Conservation (phyloP, 1,284 basidiomycete genomes). For the Ceratorhiza oryzae-sativae region DNA sequence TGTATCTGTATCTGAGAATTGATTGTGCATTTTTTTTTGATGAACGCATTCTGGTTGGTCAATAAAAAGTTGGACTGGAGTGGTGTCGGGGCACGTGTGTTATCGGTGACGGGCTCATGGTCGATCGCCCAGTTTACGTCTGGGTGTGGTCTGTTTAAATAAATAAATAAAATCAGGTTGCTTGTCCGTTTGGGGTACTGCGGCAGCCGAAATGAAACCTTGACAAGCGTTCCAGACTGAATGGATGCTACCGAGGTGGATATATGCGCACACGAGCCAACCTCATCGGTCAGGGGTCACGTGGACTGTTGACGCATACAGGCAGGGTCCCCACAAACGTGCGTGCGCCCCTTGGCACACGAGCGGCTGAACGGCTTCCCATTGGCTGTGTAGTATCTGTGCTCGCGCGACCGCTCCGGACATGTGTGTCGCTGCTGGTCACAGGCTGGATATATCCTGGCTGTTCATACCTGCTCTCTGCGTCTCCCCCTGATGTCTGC, state of each 20-base stretch:
- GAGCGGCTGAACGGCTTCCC: slow-evolving; percentile 9
- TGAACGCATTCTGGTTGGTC: slow-evolving; percentile 29
- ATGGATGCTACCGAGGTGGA: background rate
- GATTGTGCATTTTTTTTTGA: background rate
- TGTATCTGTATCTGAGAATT: slow-evolving; percentile 15
- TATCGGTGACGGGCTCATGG: too few species aligned
- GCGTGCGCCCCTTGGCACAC: slow-evolving; percentile 34
- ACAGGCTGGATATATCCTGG: background rate
- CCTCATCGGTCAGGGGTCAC: background rate
- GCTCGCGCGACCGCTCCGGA: slow-evolving; percentile 38
- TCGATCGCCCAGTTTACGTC: too few species aligned
- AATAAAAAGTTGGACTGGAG: background rate
- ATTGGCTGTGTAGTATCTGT: slow-evolving; percentile 28
- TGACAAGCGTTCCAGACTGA: background rate
- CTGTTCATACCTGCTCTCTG: too few species aligned
- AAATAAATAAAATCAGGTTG: too few species aligned
- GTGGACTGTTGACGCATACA: slow-evolving; percentile 31
- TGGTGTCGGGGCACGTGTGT: slow-evolving; percentile 28
- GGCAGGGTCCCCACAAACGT: slow-evolving; percentile 29
- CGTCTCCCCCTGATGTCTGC: too few species aligned
- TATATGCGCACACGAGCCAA: slow-evolving; percentile 14
- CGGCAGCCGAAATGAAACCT: background rate
- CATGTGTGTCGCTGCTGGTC: slow-evolving; percentile 17
- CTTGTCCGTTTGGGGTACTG: background rate
- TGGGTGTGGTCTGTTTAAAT: too few species aligned